These are phyloP conservation scores for Arabidopsis hybrid DNA, from an alignment of 441 rosid genomes.

Conservation along the genomic window DNA sequence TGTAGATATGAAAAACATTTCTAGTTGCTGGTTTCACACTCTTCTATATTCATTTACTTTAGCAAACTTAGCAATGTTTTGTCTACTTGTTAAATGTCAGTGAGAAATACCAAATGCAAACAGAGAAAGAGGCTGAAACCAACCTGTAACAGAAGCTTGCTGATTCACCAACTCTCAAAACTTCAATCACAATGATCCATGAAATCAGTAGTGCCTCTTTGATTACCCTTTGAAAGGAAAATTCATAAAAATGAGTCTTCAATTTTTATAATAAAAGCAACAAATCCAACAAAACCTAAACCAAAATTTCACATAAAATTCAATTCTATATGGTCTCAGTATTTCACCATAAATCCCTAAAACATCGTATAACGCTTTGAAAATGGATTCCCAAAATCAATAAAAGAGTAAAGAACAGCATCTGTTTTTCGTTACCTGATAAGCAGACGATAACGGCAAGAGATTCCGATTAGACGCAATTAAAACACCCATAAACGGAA, in stretches of 20 bases:
- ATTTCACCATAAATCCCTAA: not conserved
- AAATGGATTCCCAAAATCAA: not conserved
- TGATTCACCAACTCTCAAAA: not conserved
- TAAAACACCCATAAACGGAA: not conserved
- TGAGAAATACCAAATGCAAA: no score
- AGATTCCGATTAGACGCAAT: not conserved
- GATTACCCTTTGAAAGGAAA: conserved; percentile 7
- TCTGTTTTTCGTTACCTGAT: conserved; percentile 6
- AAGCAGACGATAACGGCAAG: conserved; percentile 1
- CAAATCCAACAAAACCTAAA: not conserved
- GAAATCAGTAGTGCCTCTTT: not conserved
- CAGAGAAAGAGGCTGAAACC: not conserved
- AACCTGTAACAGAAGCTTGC: no score
- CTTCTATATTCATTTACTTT: no score
- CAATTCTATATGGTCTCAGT: not conserved
- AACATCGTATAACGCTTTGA: conserved; percentile 9
- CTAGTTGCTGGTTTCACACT: no score
- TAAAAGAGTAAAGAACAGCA: not conserved
- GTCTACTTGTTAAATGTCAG: no score
- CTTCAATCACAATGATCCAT: not conserved
- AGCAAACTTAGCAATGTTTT: no score
- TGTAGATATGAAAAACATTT: no score
- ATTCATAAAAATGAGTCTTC: not conserved
- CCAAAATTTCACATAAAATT: not conserved
- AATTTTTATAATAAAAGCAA: not conserved